phyloP scores from a whole-genome alignment of 2,329 filamentous ascomycete genomes.

The Phialocephala sp. region DNA sequence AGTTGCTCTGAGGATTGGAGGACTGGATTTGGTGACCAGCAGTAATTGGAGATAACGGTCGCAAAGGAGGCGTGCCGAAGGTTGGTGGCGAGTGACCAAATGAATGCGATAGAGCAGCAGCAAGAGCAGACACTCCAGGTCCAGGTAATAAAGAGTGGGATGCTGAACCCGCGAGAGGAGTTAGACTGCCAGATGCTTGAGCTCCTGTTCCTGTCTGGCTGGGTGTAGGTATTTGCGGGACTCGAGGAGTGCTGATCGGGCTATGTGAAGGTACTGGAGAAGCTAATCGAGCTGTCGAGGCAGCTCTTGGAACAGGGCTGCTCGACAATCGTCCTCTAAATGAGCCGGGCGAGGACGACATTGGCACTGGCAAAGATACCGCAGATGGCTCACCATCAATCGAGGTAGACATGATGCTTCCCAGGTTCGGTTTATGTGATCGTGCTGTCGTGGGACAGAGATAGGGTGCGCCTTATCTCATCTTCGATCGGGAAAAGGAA shows the following conservation, averaged over 20 bases:
- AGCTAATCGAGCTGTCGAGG: slow-evolving; percentile 65
- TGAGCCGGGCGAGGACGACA: slow-evolving; percentile 56
- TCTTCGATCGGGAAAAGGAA: slow-evolving; percentile 17
- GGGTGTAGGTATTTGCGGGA: slow-evolving; percentile 55
- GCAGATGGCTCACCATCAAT: slow-evolving; percentile 39
- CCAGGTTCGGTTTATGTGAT: neutral
- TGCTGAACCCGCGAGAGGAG: slow-evolving; percentile 68
- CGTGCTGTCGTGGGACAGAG: slow-evolving; percentile 21
- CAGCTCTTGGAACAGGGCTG: slow-evolving; percentile 61
- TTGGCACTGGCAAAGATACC: slow-evolving; percentile 46
- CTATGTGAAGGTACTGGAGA: slow-evolving; percentile 57
- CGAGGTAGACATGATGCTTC: slow-evolving; percentile 43
- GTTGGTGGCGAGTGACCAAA: slow-evolving; percentile 72
- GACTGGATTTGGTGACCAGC: slow-evolving; percentile 47
- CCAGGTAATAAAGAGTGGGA: slow-evolving; percentile 67
- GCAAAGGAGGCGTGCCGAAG: slow-evolving; percentile 67
- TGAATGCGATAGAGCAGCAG: slow-evolving; percentile 81
- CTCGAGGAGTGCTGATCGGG: slow-evolving; percentile 51
- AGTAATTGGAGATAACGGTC: slow-evolving; percentile 63
- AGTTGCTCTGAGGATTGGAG: slow-evolving; percentile 68
- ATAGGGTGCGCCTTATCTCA: slow-evolving; percentile 26
- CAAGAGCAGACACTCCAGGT: slow-evolving; percentile 85
- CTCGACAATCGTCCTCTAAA: slow-evolving; percentile 42
- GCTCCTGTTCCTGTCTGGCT: slow-evolving; percentile 45
- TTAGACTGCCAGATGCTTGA: slow-evolving; percentile 51